Percentiles rank a stretch among this genome's conserved stretches.
Conservation (phyloP, 2,329 filamentous ascomycete genomes). For the Penicillium expansum region DNA sequence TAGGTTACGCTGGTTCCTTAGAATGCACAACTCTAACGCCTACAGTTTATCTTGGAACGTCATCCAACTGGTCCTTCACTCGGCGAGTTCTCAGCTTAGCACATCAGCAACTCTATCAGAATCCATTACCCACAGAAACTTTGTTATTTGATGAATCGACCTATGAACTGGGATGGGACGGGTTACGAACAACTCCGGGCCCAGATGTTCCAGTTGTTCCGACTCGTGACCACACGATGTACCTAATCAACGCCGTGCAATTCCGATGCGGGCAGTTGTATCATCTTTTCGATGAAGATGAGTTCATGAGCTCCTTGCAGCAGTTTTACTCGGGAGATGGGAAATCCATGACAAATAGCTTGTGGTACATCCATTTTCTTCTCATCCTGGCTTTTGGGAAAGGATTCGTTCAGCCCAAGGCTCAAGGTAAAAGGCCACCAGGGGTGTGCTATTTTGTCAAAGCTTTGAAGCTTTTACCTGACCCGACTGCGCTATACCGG, state of each 20-base stretch:
- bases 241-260: slow-evolving; percentile 55
- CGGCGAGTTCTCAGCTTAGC: slow-evolving; percentile 23
- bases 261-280: slow-evolving; percentile 56
- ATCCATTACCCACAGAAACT: slow-evolving; percentile 41
- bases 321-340: slow-evolving; percentile 41
- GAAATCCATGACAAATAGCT: slow-evolving; percentile 23
- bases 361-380: slow-evolving; percentile 55
- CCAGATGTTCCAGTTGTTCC: slow-evolving; percentile 37
- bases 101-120: slow-evolving; percentile 23
- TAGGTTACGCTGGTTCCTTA: slow-evolving; percentile 26
- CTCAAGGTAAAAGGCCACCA: slow-evolving; percentile 40
- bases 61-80: slow-evolving; percentile 26
- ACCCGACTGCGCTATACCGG: slow-evolving; percentile 40
- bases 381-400: slow-evolving; percentile 56
- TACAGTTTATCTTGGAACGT: slow-evolving; percentile 24
- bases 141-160: slow-evolving; percentile 53
- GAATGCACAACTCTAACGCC: slow-evolving; percentile 19
- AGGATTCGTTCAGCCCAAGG: slow-evolving; percentile 47
- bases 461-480: slow-evolving; percentile 46
- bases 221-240: slow-evolving; percentile 52
- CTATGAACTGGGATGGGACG: slow-evolving; percentile 55
- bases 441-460: slow-evolving; percentile 49
- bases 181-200: slow-evolving; percentile 36
- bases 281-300: slow-evolving; percentile 52
- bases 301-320: slow-evolving; percentile 47